These are phyloP conservation scores for Acarospora socialis DNA, from an alignment of 2,329 filamentous ascomycete species.

Conservation along the genomic window DNA sequence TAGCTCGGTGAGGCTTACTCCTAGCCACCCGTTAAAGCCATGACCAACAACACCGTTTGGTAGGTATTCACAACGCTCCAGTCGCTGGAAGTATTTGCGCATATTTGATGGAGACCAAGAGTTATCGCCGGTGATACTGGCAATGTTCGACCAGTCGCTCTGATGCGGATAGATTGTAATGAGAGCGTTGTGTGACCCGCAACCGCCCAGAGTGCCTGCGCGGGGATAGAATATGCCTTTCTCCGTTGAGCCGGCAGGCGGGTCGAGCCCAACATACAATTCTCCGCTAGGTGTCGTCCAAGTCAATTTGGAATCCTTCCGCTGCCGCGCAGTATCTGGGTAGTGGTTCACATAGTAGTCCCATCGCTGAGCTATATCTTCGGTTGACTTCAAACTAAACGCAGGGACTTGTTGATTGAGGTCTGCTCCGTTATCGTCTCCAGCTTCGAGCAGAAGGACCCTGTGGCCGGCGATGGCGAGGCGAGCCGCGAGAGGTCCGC, in stretches of 20 bases:
- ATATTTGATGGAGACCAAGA: slow-evolving; percentile 46
- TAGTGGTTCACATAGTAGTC: slow-evolving; percentile 53
- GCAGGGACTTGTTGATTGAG: slow-evolving; percentile 41
- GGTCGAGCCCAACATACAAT: slow-evolving; percentile 39
- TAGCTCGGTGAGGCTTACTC: slow-evolving; percentile 36
- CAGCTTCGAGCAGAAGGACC: slow-evolving; percentile 35
- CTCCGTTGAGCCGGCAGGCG: slow-evolving; percentile 36
- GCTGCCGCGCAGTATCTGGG: slow-evolving; percentile 36
- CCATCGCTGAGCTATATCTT: slow-evolving; percentile 44
- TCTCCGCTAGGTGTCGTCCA: slow-evolving; percentile 38
- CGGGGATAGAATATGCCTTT: slow-evolving; percentile 46
- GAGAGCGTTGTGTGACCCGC: slow-evolving; percentile 47
- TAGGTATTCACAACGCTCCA: slow-evolving; percentile 43
- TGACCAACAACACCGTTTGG: slow-evolving; percentile 32
- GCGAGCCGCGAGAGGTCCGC: slow-evolving; percentile 24
- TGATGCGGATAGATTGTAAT: slow-evolving; percentile 45
- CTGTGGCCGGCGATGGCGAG: slow-evolving; percentile 1
- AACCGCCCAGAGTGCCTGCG: slow-evolving; percentile 42
- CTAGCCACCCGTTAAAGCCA: slow-evolving; percentile 44
- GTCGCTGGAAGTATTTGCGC: slow-evolving; percentile 39
- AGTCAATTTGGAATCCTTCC: slow-evolving; percentile 44
- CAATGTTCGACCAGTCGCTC: slow-evolving; percentile 46
- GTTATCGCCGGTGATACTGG: slow-evolving; percentile 42
- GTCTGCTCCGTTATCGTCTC: slow-evolving; percentile 40
- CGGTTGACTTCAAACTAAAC: slow-evolving; percentile 38